Evolutionary conservation across 73 alveolate species (phyloP).

Genomic region (Uronychia setigera): DNA sequence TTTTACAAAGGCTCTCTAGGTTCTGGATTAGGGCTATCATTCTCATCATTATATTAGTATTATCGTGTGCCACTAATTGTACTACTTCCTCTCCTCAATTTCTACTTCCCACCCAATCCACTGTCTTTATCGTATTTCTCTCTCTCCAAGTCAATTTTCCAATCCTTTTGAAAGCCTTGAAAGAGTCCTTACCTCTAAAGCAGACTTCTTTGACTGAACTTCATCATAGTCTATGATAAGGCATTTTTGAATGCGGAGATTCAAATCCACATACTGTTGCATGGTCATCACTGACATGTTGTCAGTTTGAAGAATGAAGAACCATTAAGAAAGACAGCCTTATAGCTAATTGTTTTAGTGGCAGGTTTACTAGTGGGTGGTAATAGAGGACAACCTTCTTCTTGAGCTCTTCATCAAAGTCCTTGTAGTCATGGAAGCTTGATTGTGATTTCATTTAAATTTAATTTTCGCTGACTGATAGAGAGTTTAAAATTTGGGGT

Average conservation of each 20-base stretch:
- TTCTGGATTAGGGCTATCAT: not conserved
- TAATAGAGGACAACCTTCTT: conserved; percentile 65
- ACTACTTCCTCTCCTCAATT: too few species aligned
- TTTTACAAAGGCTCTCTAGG: not conserved
- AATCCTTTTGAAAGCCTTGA: too few species aligned
- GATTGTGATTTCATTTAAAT: too few species aligned
- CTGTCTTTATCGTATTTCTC: conserved; percentile 51
- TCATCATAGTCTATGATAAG: conserved; percentile 62
- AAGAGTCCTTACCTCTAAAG: too few species aligned
- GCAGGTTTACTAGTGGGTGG: conserved; percentile 52
- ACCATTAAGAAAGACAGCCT: conserved; percentile 63
- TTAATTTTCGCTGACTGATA: too few species aligned
- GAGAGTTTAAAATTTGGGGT: too few species aligned
- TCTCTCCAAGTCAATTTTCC: conserved; percentile 73
- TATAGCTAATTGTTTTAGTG: too few species aligned
- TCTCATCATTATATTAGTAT: conserved; percentile 4
- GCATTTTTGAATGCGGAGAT: conserved; percentile 62
- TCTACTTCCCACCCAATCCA: too few species aligned
- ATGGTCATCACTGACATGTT: conserved; percentile 46
- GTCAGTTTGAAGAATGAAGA: conserved; percentile 41
- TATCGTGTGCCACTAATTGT: too few species aligned
- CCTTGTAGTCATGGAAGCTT: too few species aligned
- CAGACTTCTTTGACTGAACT: conserved; percentile 44
- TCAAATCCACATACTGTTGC: conserved; percentile 63
- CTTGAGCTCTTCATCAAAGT: conserved; percentile 53